Percentiles rank a stretch among this genome's conserved stretches.
Evolutionary conservation across 306 rosid genomes (phyloP).

Genomic region (Cyclanthera cordifolia): DNA sequence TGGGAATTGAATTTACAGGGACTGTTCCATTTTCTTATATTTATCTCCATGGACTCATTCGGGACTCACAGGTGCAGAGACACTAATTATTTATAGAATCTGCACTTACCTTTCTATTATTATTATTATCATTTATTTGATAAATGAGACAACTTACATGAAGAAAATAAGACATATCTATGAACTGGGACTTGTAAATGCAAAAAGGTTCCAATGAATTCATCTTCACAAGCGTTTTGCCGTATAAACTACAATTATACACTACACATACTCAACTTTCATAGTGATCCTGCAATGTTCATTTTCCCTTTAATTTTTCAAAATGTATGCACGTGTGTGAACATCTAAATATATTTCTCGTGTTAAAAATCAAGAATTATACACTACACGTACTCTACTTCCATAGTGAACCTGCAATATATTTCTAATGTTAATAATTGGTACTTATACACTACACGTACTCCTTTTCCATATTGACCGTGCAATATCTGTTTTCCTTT

Average conservation of each 20-base stretch:
- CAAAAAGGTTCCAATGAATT: not conserved
- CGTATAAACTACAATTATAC: not conserved
- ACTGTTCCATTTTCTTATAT: slow-evolving; percentile 71
- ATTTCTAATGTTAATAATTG: no score
- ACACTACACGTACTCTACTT: not conserved
- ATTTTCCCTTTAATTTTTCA: no score
- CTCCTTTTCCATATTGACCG: not conserved
- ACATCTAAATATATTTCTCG: no score
- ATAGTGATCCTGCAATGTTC: no score
- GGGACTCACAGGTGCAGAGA: slow-evolving; percentile 73
- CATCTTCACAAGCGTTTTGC: not conserved
- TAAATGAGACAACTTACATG: not conserved
- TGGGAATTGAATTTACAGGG: slow-evolving; percentile 96
- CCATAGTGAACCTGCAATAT: not conserved
- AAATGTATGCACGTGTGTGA: no score
- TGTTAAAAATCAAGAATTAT: not conserved
- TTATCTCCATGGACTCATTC: slow-evolving; percentile 91
- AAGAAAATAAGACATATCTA: not conserved
- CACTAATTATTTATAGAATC: not conserved
- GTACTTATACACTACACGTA: not conserved
- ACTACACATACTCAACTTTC: no score
- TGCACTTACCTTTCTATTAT: not conserved
- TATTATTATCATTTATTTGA: not conserved
- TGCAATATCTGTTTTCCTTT: not conserved
- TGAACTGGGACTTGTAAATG: not conserved